phyloP scores from a whole-genome alignment of 257 asterid species.

The Forsythia viridissima region DNA sequence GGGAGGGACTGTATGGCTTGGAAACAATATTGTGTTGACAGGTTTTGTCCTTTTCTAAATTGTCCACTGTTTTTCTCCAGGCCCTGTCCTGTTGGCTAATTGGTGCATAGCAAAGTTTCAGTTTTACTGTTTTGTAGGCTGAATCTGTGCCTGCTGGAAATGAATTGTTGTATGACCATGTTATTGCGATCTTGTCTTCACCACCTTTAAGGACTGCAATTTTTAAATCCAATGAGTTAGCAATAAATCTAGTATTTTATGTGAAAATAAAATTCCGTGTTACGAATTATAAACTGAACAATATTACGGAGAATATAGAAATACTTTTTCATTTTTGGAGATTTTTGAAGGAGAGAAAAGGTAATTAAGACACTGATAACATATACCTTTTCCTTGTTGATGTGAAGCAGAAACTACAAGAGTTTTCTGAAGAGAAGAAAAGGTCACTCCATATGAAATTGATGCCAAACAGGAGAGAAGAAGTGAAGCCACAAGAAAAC shows the following conservation, averaged over 20 bases:
- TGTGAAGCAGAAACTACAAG: slow-evolving; percentile 28
- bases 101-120: slow-evolving; percentile 45
- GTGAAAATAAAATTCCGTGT: too few species aligned
- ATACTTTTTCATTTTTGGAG: slow-evolving; percentile 19
- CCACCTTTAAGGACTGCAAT: slow-evolving; percentile 45
- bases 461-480: slow-evolving; percentile 20
- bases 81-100: slow-evolving; percentile 51
- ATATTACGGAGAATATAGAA: too few species aligned
- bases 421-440: slow-evolving; percentile 30
- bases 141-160: slow-evolving; percentile 31
- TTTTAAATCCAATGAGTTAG: neutral
- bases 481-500: slow-evolving; percentile 16
- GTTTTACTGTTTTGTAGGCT: slow-evolving; percentile 30
- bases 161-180: slow-evolving; percentile 39
- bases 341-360: slow-evolving; percentile 21
- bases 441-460: slow-evolving; percentile 18
- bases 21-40: slow-evolving; percentile 39
- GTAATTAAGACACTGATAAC: too few species aligned
- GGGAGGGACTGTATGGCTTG: slow-evolving; percentile 25
- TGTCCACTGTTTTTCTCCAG: slow-evolving; percentile 51
- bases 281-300: too few species aligned
- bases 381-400: slow-evolving; percentile 18
- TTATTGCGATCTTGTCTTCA: slow-evolving; percentile 28
- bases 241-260: neutral
- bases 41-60: slow-evolving; percentile 43